Evolutionary conservation across 768 basidiomycete genomes (phyloP).

Genomic region (Exsudoporus frostii): DNA sequence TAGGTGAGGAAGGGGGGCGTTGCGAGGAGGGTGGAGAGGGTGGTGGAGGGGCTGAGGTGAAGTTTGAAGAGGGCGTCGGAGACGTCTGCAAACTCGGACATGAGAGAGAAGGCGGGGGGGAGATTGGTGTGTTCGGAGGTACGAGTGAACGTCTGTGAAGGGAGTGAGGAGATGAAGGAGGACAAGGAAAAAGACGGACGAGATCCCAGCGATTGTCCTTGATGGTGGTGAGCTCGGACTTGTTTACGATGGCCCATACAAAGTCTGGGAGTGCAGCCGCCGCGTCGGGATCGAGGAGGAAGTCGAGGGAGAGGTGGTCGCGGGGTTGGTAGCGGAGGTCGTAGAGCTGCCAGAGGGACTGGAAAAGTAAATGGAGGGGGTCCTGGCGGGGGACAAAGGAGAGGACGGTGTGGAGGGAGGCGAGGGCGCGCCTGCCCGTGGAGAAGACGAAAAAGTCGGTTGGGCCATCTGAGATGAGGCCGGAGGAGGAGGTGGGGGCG

Average conservation of each 20-base stretch:
- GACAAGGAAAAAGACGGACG: constrained; percentile 45
- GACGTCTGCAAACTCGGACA: constrained; percentile 88
- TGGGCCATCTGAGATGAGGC: constrained; percentile 64
- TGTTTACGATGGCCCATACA: constrained; percentile 82
- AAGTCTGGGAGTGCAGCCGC: constrained; percentile 52
- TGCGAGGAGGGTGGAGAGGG: constrained; percentile 55
- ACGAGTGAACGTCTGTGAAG: constrained; percentile 73
- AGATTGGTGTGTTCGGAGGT: constrained; percentile 63
- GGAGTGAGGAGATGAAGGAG: neutral
- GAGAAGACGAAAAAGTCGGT: constrained; percentile 84
- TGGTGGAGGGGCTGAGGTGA: constrained; percentile 36
- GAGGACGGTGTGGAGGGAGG: constrained; percentile 77
- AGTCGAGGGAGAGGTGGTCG: constrained; percentile 77
- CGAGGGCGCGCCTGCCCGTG: constrained; percentile 76
- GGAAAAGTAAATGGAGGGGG: constrained; percentile 60
- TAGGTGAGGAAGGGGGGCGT: constrained; percentile 65
- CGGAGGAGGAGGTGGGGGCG: constrained; percentile 48
- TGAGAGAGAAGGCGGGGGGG: constrained; percentile 62
- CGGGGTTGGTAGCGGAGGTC: constrained; percentile 70
- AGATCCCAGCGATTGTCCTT: constrained; percentile 82
- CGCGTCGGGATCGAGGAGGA: constrained; percentile 53
- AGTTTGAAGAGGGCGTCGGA: constrained; percentile 74
- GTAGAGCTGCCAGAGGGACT: constrained; percentile 58
- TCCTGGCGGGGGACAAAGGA: constrained; percentile 83
- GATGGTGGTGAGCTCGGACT: constrained; percentile 69